These are phyloP conservation scores for Acacia acuminata DNA, from an alignment of 306 rosid species.

Conservation along the genomic window DNA sequence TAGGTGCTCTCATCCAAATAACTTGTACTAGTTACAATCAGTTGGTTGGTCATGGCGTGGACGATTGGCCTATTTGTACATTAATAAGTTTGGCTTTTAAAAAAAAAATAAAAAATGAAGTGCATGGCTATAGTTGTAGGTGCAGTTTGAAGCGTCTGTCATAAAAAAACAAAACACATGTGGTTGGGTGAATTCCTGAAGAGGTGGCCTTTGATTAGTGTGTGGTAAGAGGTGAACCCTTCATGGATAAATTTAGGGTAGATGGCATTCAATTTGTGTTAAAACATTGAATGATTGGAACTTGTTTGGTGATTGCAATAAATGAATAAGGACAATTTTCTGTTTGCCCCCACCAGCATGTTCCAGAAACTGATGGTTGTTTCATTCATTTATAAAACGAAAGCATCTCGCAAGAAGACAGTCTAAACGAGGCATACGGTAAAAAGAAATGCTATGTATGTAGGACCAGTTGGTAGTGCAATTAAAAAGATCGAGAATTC, in stretches of 20 bases:
- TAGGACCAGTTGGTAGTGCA: not conserved
- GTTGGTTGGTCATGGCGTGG: not conserved
- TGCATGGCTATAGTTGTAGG: slow-evolving; percentile 28
- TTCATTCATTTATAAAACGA: not conserved
- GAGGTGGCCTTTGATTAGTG: not conserved
- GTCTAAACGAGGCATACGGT: not conserved
- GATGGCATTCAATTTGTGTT: slow-evolving; percentile 6
- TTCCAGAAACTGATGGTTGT: slow-evolving; percentile 3
- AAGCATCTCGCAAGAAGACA: not conserved
- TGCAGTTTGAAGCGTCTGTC: slow-evolving; percentile 31
- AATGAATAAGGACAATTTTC: slow-evolving; percentile 29
- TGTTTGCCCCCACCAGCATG: slow-evolving; percentile 6
- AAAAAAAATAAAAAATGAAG: not conserved
- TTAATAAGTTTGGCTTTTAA: not conserved
- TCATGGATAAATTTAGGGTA: not conserved
- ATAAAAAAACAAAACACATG: slow-evolving; percentile 14
- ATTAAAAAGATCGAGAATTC: not conserved
- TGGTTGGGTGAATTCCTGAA: not conserved
- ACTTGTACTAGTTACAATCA: not conserved
- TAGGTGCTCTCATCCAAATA: too few relatives aligned
- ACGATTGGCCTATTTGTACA: slow-evolving; percentile 10
- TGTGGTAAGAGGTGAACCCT: not conserved
- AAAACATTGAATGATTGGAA: slow-evolving; percentile 27
- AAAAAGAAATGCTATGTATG: not conserved
- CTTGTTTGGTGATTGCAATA: slow-evolving; percentile 38